These are phyloP conservation scores for Thermomucor indicae-seudaticae DNA, from an alignment of 371 early-diverging fungal genomes.

Conservation along the genomic window DNA sequence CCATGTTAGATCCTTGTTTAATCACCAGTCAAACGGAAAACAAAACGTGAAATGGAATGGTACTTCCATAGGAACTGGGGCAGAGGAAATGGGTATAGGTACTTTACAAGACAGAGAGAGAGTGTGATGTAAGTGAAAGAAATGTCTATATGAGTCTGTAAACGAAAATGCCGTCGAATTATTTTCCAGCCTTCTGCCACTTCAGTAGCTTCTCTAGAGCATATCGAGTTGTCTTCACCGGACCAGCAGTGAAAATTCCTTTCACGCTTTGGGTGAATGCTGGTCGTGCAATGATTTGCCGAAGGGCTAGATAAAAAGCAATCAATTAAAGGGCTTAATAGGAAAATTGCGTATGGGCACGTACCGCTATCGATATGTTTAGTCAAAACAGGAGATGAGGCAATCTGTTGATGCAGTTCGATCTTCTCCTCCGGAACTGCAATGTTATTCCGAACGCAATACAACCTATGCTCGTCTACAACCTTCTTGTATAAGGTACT, in stretches of 20 bases:
- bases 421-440: constrained; percentile 32
- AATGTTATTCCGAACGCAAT: constrained; percentile 19
- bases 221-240: constrained; percentile 68
- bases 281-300: constrained; percentile 53
- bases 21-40: too few species aligned
- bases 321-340: too few species aligned
- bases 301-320: constrained; percentile 22
- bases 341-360: too few species aligned
- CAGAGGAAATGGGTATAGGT: too few species aligned
- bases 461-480: constrained; percentile 22
- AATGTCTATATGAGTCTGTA: too few species aligned
- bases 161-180: too few species aligned
- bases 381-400: constrained; percentile 29
- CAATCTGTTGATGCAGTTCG: constrained; percentile 38
- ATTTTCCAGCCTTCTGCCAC: constrained; percentile 47
- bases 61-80: too few species aligned
- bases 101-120: too few species aligned
- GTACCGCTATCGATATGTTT: constrained; percentile 36
- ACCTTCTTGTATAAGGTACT: constrained; percentile 52
- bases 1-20: too few species aligned
- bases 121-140: too few species aligned
- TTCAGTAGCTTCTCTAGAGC: constrained; percentile 72
- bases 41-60: too few species aligned
- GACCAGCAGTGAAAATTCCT: constrained; percentile 90
- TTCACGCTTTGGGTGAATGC: constrained; percentile 90